These are phyloP conservation scores for Epichloe gansuensis DNA, from an alignment of 2,329 filamentous ascomycete species.

Conservation along the genomic window DNA sequence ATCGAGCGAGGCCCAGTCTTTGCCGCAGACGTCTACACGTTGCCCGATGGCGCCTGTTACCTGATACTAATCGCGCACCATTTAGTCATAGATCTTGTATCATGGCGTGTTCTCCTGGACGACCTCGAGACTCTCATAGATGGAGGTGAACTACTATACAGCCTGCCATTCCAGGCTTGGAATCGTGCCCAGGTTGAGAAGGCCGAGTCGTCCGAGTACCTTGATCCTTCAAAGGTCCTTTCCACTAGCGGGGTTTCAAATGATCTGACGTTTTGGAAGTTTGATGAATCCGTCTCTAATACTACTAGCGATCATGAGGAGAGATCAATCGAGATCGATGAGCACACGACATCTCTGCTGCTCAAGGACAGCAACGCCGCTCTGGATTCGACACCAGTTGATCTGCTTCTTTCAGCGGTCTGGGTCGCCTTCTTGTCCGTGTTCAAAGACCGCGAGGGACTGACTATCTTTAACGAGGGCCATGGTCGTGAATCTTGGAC, in stretches of 20 bases:
- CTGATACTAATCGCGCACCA: constrained; percentile 23
- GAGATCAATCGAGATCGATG: background rate
- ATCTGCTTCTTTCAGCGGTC: constrained; percentile 19
- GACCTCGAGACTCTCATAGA: constrained; percentile 28
- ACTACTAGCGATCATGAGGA: constrained; percentile 1
- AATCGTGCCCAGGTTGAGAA: constrained; percentile 20
- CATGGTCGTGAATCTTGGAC: constrained; percentile 19
- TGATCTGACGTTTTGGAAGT: constrained; percentile 2
- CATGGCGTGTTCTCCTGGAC: constrained; percentile 30
- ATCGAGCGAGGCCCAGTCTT: constrained; percentile 6
- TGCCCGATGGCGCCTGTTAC: constrained; percentile 9
- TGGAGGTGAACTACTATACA: constrained; percentile 6
- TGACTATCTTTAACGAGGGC: constrained; percentile 15
- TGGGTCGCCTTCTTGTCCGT: constrained; percentile 14
- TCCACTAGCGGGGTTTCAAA: background rate
- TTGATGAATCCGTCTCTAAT: background rate
- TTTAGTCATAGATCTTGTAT: constrained; percentile 31
- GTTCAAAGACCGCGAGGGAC: constrained; percentile 15
- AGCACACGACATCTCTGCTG: constrained; percentile 2
- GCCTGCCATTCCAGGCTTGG: constrained; percentile 23
- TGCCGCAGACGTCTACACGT: constrained; percentile 2
- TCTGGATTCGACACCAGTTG: constrained; percentile 18
- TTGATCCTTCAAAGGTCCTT: background rate
- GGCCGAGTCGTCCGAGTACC: background rate
- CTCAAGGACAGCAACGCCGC: constrained; percentile 9